Evolutionary conservation across 768 basidiomycete genomes (phyloP), one percentile per base, ranked within the genome.

Genomic region (Dacryopinax spathularia): DNA sequence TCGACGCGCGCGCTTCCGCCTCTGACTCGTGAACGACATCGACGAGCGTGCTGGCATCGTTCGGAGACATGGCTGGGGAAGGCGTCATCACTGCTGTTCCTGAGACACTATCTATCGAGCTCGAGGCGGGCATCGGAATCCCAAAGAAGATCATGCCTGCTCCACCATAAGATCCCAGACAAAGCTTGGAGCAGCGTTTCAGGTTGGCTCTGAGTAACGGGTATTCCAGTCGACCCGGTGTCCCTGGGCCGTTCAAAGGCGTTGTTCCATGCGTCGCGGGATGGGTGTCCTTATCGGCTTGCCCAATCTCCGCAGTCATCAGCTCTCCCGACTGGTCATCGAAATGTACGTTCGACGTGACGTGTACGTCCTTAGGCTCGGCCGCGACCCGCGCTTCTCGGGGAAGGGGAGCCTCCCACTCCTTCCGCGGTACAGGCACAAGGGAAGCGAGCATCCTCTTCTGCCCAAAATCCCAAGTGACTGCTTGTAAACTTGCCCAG

Each of bases 121-220:
- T 31, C 25, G 20, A 9, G 27, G 62, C 43, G 20, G 68, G 69
- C 20, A 66, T 73, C 0, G 81, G 75, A 7, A 89, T 79, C 6
- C 89, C 89, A 66, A 91, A 91, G 74, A 92, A 91, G 34, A 90
- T 73, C 31, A 91, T 77, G 56, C 83, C 85, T 0, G 89, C 85
- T 1, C 90, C 90, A 15, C 89, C 90, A 68, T 92, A 91, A 1
- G 89, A 88, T 1, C 88, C 89, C 6, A 92, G 77, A 1, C 88
- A 87, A 75, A 92, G 82, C 72, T 90, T 89, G 15, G 88, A 89
- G 36, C 89, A 78, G 12, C 90, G 80, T 27, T 88, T 82, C n/a
- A 91, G 74, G 12, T 86, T 88, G 20, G 79, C 71, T 69, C 86
- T 87, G 63, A 89, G 76, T 10, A 35, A 18, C 15, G 62, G 60